These are phyloP conservation scores for Vigna angularis DNA, from an alignment of 306 rosid genomes.

Conservation along the genomic window DNA sequence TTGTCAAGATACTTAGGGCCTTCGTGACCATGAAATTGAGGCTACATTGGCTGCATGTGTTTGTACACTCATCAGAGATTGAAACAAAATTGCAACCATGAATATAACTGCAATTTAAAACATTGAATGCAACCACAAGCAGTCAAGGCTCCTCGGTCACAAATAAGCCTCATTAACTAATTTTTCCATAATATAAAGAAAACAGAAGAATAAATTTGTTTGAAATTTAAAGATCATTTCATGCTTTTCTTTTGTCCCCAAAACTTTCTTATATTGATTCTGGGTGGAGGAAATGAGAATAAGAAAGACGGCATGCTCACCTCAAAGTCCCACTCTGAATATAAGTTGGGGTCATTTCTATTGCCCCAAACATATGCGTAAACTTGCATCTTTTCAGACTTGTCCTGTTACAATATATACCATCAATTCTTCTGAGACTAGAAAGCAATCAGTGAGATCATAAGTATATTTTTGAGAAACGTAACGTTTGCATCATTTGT, in stretches of 20 bases:
- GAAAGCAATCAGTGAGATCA: too few species aligned
- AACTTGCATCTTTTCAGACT: constrained; percentile 57
- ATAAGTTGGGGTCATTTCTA: constrained; percentile 74
- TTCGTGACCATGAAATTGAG: background rate
- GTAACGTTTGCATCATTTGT: background rate
- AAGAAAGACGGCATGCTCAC: constrained; percentile 46
- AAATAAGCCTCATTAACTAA: background rate
- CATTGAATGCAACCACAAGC: background rate
- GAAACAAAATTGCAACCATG: background rate
- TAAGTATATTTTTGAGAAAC: constrained; percentile 4
- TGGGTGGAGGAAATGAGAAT: background rate
- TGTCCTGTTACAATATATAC: constrained; percentile 58
- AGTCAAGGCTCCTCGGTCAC: background rate
- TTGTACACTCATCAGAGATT: background rate
- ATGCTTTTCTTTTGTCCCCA: background rate
- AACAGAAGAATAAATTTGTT: constrained; percentile 3
- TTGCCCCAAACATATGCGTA: constrained; percentile 77
- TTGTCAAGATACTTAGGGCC: background rate
- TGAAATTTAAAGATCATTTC: constrained; percentile 11
- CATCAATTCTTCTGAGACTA: background rate
- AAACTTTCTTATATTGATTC: background rate
- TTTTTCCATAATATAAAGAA: constrained; percentile 9
- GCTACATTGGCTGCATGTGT: background rate
- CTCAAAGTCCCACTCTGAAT: constrained; percentile 93
- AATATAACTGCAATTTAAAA: background rate